Evolutionary conservation across 1,284 basidiomycete species (phyloP).

Genomic region (Pyrrhoderma lamaoense): DNA sequence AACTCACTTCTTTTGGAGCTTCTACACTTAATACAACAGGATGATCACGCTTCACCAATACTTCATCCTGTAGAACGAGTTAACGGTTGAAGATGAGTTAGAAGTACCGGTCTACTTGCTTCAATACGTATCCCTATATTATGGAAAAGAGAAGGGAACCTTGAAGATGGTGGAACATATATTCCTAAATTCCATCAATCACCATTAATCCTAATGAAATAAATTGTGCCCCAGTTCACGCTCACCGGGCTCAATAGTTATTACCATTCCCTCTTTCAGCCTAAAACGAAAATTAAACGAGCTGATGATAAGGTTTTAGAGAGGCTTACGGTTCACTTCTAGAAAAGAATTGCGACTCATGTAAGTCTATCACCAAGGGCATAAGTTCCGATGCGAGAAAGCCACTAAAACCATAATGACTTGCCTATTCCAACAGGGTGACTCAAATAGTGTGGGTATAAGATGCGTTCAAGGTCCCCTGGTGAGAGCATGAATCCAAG

Average conservation of each 20-base stretch:
- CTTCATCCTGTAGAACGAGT: constrained; percentile 58
- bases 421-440: constrained; percentile 81
- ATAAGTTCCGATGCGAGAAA: constrained; percentile 11
- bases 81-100: background rate
- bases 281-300: background rate
- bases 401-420: constrained; percentile 22
- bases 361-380: constrained; percentile 52
- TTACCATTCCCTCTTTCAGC: constrained; percentile 77
- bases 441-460: constrained; percentile 85
- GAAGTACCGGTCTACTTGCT: constrained; percentile 39
- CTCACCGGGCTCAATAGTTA: constrained; percentile 77
- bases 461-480: constrained; percentile 63
- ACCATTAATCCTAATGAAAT: too few relatives aligned
- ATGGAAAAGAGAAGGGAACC: constrained; percentile 82
- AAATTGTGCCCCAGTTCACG: too few relatives aligned
- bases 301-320: constrained; percentile 1
- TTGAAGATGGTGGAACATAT: constrained; percentile 73
- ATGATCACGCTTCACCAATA: constrained; percentile 65
- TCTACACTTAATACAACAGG: constrained; percentile 65
- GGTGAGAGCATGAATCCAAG: constrained; percentile 69
- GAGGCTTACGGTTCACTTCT: constrained; percentile 33
- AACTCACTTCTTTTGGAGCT: constrained; percentile 80
- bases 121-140: constrained; percentile 88
- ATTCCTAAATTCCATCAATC: constrained; percentile 37
- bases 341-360: constrained; percentile 59